Evolutionary conservation across 1,284 basidiomycete species (phyloP), one percentile per base, ranked within the genome.

Genomic region (Trametes versicolor): DNA sequence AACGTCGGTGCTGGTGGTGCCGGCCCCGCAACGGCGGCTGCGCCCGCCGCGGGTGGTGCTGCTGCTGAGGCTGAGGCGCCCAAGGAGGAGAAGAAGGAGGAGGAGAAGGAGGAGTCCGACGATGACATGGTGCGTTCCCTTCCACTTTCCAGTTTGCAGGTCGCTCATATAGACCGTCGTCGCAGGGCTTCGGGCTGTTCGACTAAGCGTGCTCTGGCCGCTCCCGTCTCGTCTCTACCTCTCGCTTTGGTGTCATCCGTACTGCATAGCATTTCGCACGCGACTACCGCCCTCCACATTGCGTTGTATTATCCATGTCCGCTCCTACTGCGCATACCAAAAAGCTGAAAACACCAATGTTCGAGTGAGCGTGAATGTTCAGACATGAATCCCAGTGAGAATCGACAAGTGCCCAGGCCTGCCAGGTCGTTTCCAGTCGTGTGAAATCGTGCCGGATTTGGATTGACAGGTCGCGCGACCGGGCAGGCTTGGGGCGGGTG

Each of bases 1-100:
- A 97, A 95, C 83, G 92, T 97, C 71, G 93, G 95, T 74, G 84
- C 91, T 58, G 92, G 93, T 72, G 93, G 93, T 75, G 95, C 87
- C 73, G 92, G 88, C 74, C 90, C 92, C 65, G 89, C 89, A 54
- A 87, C 88, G 64, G 89, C 85, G 71, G 86, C 78, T 68, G 84
- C 80, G 59, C 80, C 85, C 52, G 82, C 81, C 51, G 68, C 63
- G 63, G 89, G 81, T 63, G 84, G 80, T 49, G 85, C 80, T 71
- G 90, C 81, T 54, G 88, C 83, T 58, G 88, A 85, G 63, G 87
- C 85, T 63, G 86, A 83, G 32, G 89, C 83, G 68, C 87, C 87
- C 71, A 85, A 82, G 68, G 84, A 83, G 69, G 87, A 86, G 79
- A 88, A 90, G 80, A 87, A 89, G 77, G 87, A 93, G 84, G 89